A percentile compares a stretch with the other conserved stretches of the same genome.
phyloP scores from a whole-genome alignment of 768 basidiomycete genomes.

The Trametes gibbosa region DNA sequence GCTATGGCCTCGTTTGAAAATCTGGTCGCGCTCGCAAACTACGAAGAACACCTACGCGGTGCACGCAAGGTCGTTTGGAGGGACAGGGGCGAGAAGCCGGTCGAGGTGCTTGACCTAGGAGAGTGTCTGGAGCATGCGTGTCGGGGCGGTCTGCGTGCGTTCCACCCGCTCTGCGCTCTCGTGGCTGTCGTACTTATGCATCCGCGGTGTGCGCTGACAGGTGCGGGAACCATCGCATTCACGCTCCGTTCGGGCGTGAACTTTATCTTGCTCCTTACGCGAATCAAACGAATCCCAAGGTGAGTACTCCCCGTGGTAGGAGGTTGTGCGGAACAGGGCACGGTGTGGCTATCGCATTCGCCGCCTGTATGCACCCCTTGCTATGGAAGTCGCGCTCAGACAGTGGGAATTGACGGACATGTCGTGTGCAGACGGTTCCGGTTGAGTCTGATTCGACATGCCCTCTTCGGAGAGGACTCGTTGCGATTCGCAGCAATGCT shows the following conservation, averaged over 20 bases:
- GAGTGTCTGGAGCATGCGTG: slow-evolving; percentile 72
- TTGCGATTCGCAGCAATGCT: slow-evolving; percentile 87
- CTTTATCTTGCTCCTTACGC: slow-evolving; percentile 71
- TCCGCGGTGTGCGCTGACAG: slow-evolving; percentile 37
- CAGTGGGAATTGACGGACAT: background rate
- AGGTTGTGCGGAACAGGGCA: background rate
- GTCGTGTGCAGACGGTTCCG: slow-evolving; percentile 52
- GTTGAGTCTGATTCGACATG: slow-evolving; percentile 68
- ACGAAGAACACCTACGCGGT: slow-evolving; percentile 69
- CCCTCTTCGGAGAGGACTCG: slow-evolving; percentile 80
- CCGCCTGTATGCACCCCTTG: background rate
- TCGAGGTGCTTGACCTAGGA: slow-evolving; percentile 58
- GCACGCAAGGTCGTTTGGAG: slow-evolving; percentile 83
- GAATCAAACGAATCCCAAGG: slow-evolving; percentile 67
- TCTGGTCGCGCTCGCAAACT: slow-evolving; percentile 79
- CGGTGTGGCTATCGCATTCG: background rate
- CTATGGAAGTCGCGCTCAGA: no score
- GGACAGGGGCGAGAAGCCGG: slow-evolving; percentile 73
- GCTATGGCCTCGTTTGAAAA: slow-evolving; percentile 81
- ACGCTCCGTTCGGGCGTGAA: slow-evolving; percentile 82
- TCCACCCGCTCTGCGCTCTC: background rate
- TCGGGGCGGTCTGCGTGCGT: slow-evolving; percentile 70
- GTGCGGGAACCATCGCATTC: slow-evolving; percentile 79
- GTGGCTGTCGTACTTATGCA: background rate
- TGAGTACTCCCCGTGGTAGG: slow-evolving; percentile 32